Conservation (phyloP, 805 yeast genomes). For the Metschnikowia picachoensis region DNA sequence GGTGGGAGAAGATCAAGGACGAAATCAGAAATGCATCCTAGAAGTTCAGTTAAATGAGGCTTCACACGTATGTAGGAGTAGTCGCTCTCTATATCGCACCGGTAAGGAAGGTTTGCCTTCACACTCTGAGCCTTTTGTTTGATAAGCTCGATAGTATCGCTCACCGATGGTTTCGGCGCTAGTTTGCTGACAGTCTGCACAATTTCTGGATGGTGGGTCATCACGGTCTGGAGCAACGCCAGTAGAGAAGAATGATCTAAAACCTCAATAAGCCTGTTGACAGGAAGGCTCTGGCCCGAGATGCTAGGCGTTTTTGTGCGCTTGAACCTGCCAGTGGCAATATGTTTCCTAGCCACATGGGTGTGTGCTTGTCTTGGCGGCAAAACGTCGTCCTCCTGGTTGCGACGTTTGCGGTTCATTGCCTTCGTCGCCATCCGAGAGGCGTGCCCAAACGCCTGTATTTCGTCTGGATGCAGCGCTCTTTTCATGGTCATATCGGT, state of each 20-base stretch:
- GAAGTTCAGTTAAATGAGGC: constrained; percentile 62
- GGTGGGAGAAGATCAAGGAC: constrained; percentile 72
- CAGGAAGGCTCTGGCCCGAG: constrained; percentile 57
- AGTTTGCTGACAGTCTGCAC: constrained; percentile 44
- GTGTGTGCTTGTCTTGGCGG: constrained; percentile 3
- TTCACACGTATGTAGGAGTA: constrained; percentile 75
- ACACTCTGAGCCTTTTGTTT: constrained; percentile 44
- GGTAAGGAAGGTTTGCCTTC: constrained; percentile 59
- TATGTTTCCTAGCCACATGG: constrained; percentile 3
- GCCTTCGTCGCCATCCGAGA: constrained; percentile 5
- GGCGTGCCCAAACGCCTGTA: not conserved
- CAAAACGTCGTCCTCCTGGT: constrained; percentile 2
- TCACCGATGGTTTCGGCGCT: constrained; percentile 57
- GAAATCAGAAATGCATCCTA: constrained; percentile 69
- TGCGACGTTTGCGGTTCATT: constrained; percentile 7
- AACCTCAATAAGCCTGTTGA: constrained; percentile 63
- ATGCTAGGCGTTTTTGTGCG: constrained; percentile 42
- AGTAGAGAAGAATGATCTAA: constrained; percentile 57
- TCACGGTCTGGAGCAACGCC: constrained; percentile 47
- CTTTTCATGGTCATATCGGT: constrained; percentile 7
- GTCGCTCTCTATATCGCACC: constrained; percentile 68
- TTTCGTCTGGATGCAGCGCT: constrained; percentile 3
- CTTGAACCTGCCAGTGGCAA: constrained; percentile 18
- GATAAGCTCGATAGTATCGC: constrained; percentile 49
- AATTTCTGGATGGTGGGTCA: constrained; percentile 61